Evolutionary conservation across 2,329 filamentous ascomycete species (phyloP), one percentile per base, ranked within the genome.

Genomic region (Colletotrichum caudatum): DNA sequence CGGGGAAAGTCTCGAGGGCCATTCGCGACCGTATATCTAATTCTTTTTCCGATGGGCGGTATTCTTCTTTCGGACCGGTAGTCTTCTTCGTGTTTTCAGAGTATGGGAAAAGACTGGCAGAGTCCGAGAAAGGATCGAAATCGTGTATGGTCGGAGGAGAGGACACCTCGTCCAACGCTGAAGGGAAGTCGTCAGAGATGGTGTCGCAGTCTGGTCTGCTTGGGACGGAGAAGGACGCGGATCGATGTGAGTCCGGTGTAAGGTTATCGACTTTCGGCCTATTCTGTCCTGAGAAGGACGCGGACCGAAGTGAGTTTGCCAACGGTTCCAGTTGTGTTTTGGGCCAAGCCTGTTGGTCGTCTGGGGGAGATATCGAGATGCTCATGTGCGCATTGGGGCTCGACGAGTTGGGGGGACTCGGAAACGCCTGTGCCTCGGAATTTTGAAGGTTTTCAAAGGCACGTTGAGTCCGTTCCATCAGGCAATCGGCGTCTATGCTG

Each of bases 61-160:
- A 23, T 26, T 35, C 51, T 14, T 39, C 26, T 8, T 33, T 26
- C 26, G 53, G 26, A 2, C 29, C 56, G 2, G 23, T 46, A 6
- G 51, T 12, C 14, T 26, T 41, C 5, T 9, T 37, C 9, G 29
- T 6, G 41, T 39, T 37, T 20, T 50, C 69, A 0, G 51, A 44
- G 66, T 72, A 72, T 1, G 69, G 69, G 9, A 72, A 72, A 23
- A 72, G 50, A 14, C 16, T 64, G 5, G 46, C 20, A 2, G 39
- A 64, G 35, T 46, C 66, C 23, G 64, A 16, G 14, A 69, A 69
- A 11, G 63, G 59, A 26, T 64, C 53, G 20, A 59, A 44, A 0
- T 69, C 46, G 23, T 46, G 51, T 20, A 20, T 53, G 8, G 33
- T 57, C 1, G 26, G 46, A 4, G 51, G 50, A 2, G 53, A 20